Percentiles rank a stretch among this genome's conserved stretches.
phyloP scores from a whole-genome alignment of 441 rosid genomes.

The Pelargonium citronellum region DNA sequence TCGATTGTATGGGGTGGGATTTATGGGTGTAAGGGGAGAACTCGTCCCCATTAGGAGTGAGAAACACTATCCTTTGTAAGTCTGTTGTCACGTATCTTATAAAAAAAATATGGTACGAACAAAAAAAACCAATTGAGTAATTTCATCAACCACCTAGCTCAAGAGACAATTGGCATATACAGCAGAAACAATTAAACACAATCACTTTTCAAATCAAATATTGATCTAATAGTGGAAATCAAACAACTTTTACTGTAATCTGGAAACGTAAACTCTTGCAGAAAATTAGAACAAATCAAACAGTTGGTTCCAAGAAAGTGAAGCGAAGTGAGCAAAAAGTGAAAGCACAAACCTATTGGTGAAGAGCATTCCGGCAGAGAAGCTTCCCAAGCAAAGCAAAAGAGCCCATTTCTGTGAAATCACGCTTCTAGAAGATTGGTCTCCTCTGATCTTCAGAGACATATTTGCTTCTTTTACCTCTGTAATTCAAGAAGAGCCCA shows the following conservation, averaged over 20 bases:
- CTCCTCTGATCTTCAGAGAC: constrained; percentile 58
- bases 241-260: background rate
- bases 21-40: too few relatives aligned
- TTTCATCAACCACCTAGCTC: background rate
- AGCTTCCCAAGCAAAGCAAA: constrained; percentile 62
- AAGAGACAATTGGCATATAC: background rate
- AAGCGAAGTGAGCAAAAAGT: background rate
- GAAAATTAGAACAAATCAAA: background rate
- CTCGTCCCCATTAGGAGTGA: too few relatives aligned
- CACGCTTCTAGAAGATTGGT: constrained; percentile 38
- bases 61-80: too few relatives aligned
- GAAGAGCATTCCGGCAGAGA: constrained; percentile 80
- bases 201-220: background rate
- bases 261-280: background rate
- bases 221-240: background rate
- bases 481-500: too few relatives aligned
- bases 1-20: too few relatives aligned
- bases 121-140: background rate
- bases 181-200: background rate
- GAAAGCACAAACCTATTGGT: constrained; percentile 53
- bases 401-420: constrained; percentile 67
- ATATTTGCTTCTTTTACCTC: constrained; percentile 14
- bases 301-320: background rate
- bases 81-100: too few relatives aligned
- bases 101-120: too few relatives aligned